These are phyloP conservation scores for Boletus subparvulus DNA, from an alignment of 768 basidiomycete species.

Conservation along the genomic window DNA sequence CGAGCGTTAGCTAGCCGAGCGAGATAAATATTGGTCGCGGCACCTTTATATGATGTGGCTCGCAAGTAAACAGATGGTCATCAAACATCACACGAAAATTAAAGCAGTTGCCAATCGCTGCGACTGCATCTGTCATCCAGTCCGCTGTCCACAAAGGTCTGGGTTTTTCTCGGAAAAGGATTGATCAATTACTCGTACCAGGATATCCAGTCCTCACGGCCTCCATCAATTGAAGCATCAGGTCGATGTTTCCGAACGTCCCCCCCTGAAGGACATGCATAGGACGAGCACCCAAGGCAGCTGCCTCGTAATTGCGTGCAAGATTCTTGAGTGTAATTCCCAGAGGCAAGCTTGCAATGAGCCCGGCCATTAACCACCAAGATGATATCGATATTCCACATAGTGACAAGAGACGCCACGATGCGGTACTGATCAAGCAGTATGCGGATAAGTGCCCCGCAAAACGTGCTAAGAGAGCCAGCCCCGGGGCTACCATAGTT, in stretches of 20 bases:
- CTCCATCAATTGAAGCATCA: conserved; percentile 37
- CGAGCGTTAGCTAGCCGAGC: background rate
- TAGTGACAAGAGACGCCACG: conserved; percentile 6
- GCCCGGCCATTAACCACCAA: conserved; percentile 37
- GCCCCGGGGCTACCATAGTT: conserved; percentile 17
- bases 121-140: conserved; percentile 36
- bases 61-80: conserved; percentile 46
- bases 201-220: conserved; percentile 47
- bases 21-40: background rate
- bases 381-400: conserved; percentile 33
- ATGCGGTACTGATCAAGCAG: background rate
- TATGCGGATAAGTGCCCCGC: background rate
- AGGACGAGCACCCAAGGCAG: too few species aligned
- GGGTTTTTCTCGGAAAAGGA: background rate
- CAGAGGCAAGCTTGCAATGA: conserved; percentile 36
- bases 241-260: conserved; percentile 45
- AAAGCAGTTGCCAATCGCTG: conserved; percentile 40
- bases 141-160: conserved; percentile 37
- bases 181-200: conserved; percentile 34
- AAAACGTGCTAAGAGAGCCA: conserved; percentile 10
- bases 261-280: conserved; percentile 20
- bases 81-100: conserved; percentile 48
- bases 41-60: conserved; percentile 55
- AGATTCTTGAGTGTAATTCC: conserved; percentile 12
- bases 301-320: too few species aligned